A percentile compares a stretch with the other conserved stretches of the same genome.
phyloP scores from a whole-genome alignment of 306 rosid species.

The Acacia acuminata region DNA sequence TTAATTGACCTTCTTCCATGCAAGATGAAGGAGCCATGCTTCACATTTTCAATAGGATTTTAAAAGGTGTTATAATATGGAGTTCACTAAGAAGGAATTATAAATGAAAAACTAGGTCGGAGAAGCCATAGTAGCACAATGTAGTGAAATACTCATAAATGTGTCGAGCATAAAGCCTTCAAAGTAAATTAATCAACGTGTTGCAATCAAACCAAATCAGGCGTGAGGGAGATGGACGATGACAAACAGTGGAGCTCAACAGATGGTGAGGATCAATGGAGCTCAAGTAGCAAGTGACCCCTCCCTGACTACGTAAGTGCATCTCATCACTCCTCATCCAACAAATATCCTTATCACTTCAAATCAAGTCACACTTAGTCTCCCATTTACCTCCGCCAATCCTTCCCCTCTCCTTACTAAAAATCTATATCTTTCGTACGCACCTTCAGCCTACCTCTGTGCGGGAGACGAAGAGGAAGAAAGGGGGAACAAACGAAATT shows the following conservation, averaged over 20 bases:
- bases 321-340: conserved; percentile 24
- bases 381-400: background rate
- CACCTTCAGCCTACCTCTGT: background rate
- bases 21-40: conserved; percentile 34
- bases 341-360: background rate
- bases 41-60: background rate
- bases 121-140: conserved; percentile 62
- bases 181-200: background rate
- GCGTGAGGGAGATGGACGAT: background rate
- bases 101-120: conserved; percentile 50
- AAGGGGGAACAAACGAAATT: background rate
- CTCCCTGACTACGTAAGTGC: background rate
- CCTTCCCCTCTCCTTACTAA: background rate
- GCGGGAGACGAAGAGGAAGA: background rate
- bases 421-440: background rate
- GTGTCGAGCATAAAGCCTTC: conserved; percentile 43
- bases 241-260: background rate
- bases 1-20: conserved; percentile 59
- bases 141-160: background rate
- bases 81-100: conserved; percentile 37
- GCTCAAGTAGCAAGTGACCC: conserved; percentile 4
- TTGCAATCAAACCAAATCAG: background rate
- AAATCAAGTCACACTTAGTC: background rate
- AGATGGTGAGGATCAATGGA: background rate
- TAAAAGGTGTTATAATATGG: conserved; percentile 1